Percentiles rank a stretch among this genome's conserved stretches.
phyloP scores from a whole-genome alignment of 1,139 yeast genomes.

The Candida sanyaensis region DNA sequence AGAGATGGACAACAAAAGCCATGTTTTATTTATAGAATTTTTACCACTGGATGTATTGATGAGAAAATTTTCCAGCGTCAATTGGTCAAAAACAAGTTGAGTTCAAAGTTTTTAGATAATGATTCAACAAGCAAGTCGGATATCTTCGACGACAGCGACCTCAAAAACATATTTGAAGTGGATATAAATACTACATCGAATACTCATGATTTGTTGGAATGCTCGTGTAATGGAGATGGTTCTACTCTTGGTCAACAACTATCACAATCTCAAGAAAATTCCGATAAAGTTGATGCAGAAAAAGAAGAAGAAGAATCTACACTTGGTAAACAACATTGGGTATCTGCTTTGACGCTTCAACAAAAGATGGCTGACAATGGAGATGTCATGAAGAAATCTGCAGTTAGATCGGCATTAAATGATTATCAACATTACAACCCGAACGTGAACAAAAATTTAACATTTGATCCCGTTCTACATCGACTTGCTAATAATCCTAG shows the following conservation, averaged over 20 bases:
- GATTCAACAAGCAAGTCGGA: conserved; percentile 38
- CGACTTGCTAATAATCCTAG: conserved; percentile 9
- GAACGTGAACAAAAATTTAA: conserved; percentile 2
- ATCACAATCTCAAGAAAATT: conserved; percentile 15
- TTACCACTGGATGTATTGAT: conserved; percentile 88
- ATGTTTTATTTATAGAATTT: conserved; percentile 79
- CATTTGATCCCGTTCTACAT: conserved; percentile 13
- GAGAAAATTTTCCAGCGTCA: conserved; percentile 97
- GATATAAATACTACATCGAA: conserved; percentile 55
- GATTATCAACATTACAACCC: conserved; percentile 69
- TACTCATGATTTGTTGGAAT: conserved; percentile 84
- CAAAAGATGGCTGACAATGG: conserved; percentile 16
- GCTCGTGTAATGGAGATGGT: conserved; percentile 57
- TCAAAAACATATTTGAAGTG: conserved; percentile 74
- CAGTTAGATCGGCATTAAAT: conserved; percentile 57
- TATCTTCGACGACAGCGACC: conserved; percentile 62
- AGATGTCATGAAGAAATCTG: conserved; percentile 30
- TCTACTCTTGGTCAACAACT: conserved; percentile 3
- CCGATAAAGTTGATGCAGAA: conserved; percentile 12
- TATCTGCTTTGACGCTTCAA: conserved; percentile 44
- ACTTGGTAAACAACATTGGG: conserved; percentile 30
- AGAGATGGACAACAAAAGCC: conserved; percentile 87
- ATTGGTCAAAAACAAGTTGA: conserved; percentile 76
- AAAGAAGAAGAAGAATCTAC: conserved; percentile 12
- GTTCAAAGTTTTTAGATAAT: conserved; percentile 73